These are phyloP conservation scores for Gardenia jasminoides DNA, from an alignment of 257 asterid species.

Conservation along the genomic window DNA sequence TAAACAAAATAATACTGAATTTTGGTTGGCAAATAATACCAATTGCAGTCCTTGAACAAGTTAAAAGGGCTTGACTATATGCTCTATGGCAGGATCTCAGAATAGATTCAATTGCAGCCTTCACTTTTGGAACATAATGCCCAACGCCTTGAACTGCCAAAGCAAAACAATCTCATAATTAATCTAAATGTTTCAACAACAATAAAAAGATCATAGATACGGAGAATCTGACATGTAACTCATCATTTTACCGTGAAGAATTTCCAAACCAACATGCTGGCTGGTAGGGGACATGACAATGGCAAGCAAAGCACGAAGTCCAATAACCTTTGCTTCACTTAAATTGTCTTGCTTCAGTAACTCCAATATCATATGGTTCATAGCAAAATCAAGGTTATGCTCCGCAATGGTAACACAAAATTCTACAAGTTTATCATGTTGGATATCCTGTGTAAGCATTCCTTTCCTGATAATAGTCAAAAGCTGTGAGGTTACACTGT, in stretches of 20 bases:
- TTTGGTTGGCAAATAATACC: conserved; percentile 38
- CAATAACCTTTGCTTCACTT: conserved; percentile 95
- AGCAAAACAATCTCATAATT: conserved; percentile 23
- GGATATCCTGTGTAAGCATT: conserved; percentile 96
- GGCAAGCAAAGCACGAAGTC: conserved; percentile 98
- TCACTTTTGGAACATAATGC: conserved; percentile 95
- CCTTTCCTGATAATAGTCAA: conserved; percentile 87
- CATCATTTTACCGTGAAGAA: conserved; percentile 73
- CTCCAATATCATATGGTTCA: conserved; percentile 93
- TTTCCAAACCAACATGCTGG: conserved; percentile 92
- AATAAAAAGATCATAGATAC: conserved; percentile 6
- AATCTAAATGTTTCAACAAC: conserved; percentile 20
- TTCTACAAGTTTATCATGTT: conserved; percentile 96
- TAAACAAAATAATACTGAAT: background rate
- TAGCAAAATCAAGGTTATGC: conserved; percentile 97
- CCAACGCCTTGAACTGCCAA: conserved; percentile 91
- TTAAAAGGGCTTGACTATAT: conserved; percentile 90
- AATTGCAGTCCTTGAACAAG: conserved; percentile 91
- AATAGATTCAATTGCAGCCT: conserved; percentile 91
- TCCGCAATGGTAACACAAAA: conserved; percentile 98
- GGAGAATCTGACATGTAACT: conserved; percentile 24
- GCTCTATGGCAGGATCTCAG: conserved; percentile 87
- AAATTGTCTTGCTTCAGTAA: conserved; percentile 97
- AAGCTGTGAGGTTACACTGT: conserved; percentile 97
- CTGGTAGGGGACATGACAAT: conserved; percentile 97